Conservation (phyloP, 1,139 yeast genomes). For the Protomyces lactucae-debilis region DNA sequence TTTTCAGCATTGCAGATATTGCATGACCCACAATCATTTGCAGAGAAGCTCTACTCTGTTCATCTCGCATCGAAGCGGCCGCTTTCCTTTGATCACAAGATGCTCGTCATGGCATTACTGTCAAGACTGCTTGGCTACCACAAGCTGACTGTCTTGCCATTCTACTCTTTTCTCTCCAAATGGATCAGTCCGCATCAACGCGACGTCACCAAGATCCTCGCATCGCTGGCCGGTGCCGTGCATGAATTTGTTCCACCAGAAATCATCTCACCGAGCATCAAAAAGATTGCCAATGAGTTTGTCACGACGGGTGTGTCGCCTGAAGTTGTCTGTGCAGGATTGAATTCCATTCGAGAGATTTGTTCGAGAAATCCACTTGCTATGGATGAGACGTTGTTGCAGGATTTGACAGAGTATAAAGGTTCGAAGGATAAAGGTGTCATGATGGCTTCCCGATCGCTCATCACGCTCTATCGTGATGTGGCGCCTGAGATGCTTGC, state of each 20-base stretch:
- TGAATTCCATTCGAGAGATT: slow-evolving; percentile 89
- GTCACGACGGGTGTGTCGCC: slow-evolving; percentile 98
- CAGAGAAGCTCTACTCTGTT: slow-evolving; percentile 68
- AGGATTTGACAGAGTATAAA: slow-evolving; percentile 82
- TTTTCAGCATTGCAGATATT: slow-evolving; percentile 90
- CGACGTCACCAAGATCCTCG: slow-evolving; percentile 92
- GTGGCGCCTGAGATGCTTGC: slow-evolving; percentile 93
- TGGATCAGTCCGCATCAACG: slow-evolving; percentile 90
- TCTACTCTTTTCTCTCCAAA: slow-evolving; percentile 80
- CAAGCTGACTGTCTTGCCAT: slow-evolving; percentile 80
- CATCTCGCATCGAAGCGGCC: slow-evolving; percentile 60
- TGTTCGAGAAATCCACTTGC: slow-evolving; percentile 90
- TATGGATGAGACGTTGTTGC: slow-evolving; percentile 76
- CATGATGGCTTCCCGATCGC: slow-evolving; percentile 88
- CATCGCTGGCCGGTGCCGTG: slow-evolving; percentile 93
- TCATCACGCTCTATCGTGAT: slow-evolving; percentile 80
- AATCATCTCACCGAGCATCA: slow-evolving; percentile 65
- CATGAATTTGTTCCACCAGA: slow-evolving; percentile 98
- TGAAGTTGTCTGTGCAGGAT: slow-evolving; percentile 96
- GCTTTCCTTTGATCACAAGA: slow-evolving; percentile 81
- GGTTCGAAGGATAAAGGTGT: slow-evolving; percentile 93
- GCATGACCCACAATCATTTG: slow-evolving; percentile 97
- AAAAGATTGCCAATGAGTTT: slow-evolving; percentile 94
- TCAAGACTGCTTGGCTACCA: slow-evolving; percentile 91
- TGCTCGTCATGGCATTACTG: slow-evolving; percentile 76